Evolutionary conservation across 352 stramenopile species (phyloP), one percentile per base, ranked within the genome.

Genomic region (Phytopythium helicoides): DNA sequence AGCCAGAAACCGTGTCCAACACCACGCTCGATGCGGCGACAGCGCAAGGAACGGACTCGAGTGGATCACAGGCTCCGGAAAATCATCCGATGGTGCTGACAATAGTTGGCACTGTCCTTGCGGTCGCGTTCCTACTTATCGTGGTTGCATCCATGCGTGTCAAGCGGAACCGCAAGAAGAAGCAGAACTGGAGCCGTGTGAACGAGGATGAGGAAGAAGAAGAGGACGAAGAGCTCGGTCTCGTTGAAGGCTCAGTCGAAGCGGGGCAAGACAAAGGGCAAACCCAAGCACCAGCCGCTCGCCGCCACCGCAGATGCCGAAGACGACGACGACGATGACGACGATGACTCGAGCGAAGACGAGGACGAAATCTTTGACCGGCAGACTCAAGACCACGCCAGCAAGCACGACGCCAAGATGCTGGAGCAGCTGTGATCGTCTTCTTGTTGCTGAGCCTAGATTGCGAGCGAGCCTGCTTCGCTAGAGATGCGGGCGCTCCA

Each of bases 351-450:
- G 14, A 80, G 78, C 23, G 72, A 87, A 26, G 73, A 85, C n/a
- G 80, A 88, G 33, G 77, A 88, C 49, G 81, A 87, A 54, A 82
- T 89, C 39, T 91, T 91, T 54, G 75, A 87, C 28, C 63, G 65
- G 14, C 66, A 75, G 36, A 56, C 62, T 0, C 6, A 78, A 21
- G 64, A 81, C 25, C 50, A 68, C 19, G 41, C 57, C 16, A 58
- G 58, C 31, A 83, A 85, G 54, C 72, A 86, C 46, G 78, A 89
- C 54, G 66, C 71, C 5, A 56, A 58, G 22, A 76, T 68, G 42
- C 57, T 88, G 25, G 80, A 90, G 47, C 77, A 76, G 18, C 64
- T 90, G 66, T 90, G 52, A 76, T 21, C 28, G 42, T 16, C 25
- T 23, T 23, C 16, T 38, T 18, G 3, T 14, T 37, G 21, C 25